These are phyloP conservation scores for Pascua guehoae DNA, from an alignment of 1,284 basidiomycete genomes.

Conservation along the genomic window DNA sequence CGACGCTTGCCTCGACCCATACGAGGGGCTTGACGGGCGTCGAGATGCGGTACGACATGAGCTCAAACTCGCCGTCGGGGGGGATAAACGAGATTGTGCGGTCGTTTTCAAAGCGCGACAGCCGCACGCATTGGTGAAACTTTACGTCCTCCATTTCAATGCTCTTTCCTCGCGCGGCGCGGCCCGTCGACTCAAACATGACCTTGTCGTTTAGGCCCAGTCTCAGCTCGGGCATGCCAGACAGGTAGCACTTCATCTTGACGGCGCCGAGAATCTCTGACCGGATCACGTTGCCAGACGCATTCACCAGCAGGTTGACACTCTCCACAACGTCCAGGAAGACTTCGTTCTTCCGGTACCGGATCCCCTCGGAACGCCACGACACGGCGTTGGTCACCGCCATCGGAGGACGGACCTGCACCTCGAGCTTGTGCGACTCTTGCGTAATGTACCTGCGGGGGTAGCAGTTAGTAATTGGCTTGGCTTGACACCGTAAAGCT, in stretches of 20 bases:
- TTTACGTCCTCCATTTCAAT: constrained; percentile 99
- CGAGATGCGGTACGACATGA: constrained; percentile 94
- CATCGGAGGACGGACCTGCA: constrained; percentile 93
- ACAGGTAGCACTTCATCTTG: constrained; percentile 99
- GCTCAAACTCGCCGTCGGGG: constrained; percentile 96
- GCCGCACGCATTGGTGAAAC: constrained; percentile 99
- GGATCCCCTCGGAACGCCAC: constrained; percentile 96
- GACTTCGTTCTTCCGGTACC: constrained; percentile 98
- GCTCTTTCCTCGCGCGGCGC: constrained; percentile 90
- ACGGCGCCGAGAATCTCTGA: constrained; percentile 96
- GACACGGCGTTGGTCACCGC: constrained; percentile 98
- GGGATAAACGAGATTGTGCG: constrained; percentile 99
- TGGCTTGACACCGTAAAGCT: not conserved
- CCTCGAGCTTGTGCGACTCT: constrained; percentile 95
- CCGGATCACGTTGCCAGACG: constrained; percentile 93
- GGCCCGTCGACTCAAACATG: constrained; percentile 95
- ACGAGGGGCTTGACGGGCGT: constrained; percentile 96
- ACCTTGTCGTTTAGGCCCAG: constrained; percentile 98
- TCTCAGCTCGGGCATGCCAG: constrained; percentile 96
- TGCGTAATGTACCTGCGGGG: constrained; percentile 89
- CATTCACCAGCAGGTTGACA: constrained; percentile 94
- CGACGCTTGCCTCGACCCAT: constrained; percentile 96
- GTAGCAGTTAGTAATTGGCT: not conserved
- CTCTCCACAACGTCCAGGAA: constrained; percentile 98
- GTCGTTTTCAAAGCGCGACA: constrained; percentile 98